A percentile compares a stretch with the other conserved stretches of the same genome.
phyloP scores from a whole-genome alignment of 1,284 basidiomycete species.

The Sphaerobolus stellatus region DNA sequence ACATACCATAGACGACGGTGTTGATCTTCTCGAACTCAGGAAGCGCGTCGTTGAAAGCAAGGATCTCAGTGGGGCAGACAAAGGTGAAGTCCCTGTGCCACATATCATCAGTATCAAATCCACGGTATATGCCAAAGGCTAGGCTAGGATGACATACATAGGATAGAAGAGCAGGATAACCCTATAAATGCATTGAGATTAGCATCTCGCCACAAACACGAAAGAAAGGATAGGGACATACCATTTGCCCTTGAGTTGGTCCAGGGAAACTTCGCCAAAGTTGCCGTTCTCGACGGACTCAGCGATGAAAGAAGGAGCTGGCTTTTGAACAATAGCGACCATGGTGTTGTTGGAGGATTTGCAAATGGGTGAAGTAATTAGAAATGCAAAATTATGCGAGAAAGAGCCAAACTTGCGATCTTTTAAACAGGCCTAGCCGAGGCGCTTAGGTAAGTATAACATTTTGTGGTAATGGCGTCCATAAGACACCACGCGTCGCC shows the following conservation, averaged over 20 bases:
- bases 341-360: conserved; percentile 36
- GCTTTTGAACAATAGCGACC: conserved; percentile 73
- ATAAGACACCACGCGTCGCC: no score
- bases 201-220: not conserved
- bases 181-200: conserved; percentile 40
- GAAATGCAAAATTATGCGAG: no score
- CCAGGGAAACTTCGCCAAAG: conserved; percentile 74
- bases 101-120: conserved; percentile 1
- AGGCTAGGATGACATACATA: conserved; percentile 43
- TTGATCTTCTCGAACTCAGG: conserved; percentile 70
- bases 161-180: conserved; percentile 81
- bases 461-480: no score
- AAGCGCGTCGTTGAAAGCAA: conserved; percentile 87
- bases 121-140: not conserved
- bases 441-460: no score
- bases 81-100: conserved; percentile 71
- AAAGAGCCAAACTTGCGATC: no score
- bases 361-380: no score
- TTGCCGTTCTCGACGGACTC: conserved; percentile 72
- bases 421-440: no score
- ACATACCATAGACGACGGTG: conserved; percentile 73
- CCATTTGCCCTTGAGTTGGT: conserved; percentile 77
- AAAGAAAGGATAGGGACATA: conserved; percentile 31
- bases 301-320: conserved; percentile 76
- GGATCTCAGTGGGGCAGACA: conserved; percentile 91